Evolutionary conservation across 2,329 filamentous ascomycete genomes (phyloP).

Genomic region (Paraphaeosphaeria sporulosa): DNA sequence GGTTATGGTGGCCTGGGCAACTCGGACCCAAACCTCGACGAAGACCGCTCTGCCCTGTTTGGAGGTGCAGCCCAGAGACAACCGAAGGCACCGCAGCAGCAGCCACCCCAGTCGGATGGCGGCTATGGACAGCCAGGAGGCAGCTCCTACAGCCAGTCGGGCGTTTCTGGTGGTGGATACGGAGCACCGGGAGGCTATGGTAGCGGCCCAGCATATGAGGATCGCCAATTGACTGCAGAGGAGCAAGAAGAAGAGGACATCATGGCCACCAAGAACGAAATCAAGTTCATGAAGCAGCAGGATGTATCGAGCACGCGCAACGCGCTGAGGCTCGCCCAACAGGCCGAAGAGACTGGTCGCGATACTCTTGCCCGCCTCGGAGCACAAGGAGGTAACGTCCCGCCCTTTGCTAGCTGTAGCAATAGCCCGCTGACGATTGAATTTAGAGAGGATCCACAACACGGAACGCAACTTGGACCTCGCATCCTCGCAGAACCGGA

Average conservation of each 20-base stretch:
- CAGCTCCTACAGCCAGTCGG: slow-evolving; percentile 29
- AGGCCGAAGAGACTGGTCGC: slow-evolving; percentile 74
- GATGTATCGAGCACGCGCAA: slow-evolving; percentile 77
- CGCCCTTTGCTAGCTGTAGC: slow-evolving; percentile 17
- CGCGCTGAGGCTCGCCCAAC: slow-evolving; percentile 66
- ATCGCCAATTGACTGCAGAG: slow-evolving; percentile 83
- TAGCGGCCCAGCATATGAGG: slow-evolving; percentile 58
- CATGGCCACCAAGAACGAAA: slow-evolving; percentile 75
- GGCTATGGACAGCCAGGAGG: slow-evolving; percentile 26
- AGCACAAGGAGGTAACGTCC: slow-evolving; percentile 36
- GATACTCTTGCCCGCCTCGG: slow-evolving; percentile 40
- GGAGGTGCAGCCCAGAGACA: slow-evolving; percentile 56
- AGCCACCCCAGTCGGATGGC: slow-evolving; percentile 38
- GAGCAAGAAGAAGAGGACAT: slow-evolving; percentile 76
- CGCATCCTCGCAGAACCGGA: slow-evolving; percentile 76
- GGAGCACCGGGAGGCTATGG: slow-evolving; percentile 51
- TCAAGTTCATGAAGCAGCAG: slow-evolving; percentile 52
- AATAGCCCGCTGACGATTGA: slow-evolving; percentile 6
- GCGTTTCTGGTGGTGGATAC: slow-evolving; percentile 27
- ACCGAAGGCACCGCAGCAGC: slow-evolving; percentile 53
- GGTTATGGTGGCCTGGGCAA: slow-evolving; percentile 49
- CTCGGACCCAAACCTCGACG: slow-evolving; percentile 57
- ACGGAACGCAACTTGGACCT: slow-evolving; percentile 82
- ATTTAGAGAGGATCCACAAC: slow-evolving; percentile 12
- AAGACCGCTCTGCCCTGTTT: slow-evolving; percentile 71